Conservation (phyloP, 352 stramenopile genomes). For the Globisporangium heterothallicum region DNA sequence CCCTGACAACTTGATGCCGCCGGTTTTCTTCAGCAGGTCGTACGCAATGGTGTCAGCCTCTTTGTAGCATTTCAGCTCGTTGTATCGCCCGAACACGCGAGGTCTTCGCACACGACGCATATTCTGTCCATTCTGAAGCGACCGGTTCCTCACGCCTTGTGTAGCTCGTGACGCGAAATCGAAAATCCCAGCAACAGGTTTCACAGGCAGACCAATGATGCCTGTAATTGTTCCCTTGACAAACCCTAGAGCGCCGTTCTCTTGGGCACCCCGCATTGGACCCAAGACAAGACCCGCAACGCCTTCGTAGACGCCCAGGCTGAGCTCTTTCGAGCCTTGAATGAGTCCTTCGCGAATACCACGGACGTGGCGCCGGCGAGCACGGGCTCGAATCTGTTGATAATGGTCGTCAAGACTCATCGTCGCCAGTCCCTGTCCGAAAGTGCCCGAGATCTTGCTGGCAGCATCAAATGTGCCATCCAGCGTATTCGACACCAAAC, state of each 20-base stretch:
- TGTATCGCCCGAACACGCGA: slow-evolving; percentile 86
- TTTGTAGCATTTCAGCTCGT: slow-evolving; percentile 87
- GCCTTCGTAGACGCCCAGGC: slow-evolving; percentile 79
- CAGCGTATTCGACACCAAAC: slow-evolving; percentile 82
- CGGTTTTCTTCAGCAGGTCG: slow-evolving; percentile 74
- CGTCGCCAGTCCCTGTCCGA: slow-evolving; percentile 82
- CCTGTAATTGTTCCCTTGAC: slow-evolving; percentile 83
- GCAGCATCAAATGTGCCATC: slow-evolving; percentile 85
- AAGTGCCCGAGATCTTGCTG: slow-evolving; percentile 86
- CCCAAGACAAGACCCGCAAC: slow-evolving; percentile 76
- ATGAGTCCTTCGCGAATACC: slow-evolving; percentile 75
- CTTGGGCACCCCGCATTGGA: slow-evolving; percentile 76
- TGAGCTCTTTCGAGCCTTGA: slow-evolving; percentile 82
- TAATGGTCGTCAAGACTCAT: slow-evolving; percentile 86
- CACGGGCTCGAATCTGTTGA: slow-evolving; percentile 76
- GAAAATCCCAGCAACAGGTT: slow-evolving; percentile 85
- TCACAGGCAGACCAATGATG: slow-evolving; percentile 83
- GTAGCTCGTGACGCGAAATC: slow-evolving; percentile 87
- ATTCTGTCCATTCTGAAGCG: slow-evolving; percentile 70
- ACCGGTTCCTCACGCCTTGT: slow-evolving; percentile 81
- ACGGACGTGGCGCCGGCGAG: slow-evolving; percentile 69
- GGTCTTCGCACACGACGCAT: slow-evolving; percentile 74
- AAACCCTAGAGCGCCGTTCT: slow-evolving; percentile 77
- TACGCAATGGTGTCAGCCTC: slow-evolving; percentile 85
- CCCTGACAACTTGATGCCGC: slow-evolving; percentile 51